A percentile compares a stretch with the other conserved stretches of the same genome.
phyloP scores from a whole-genome alignment of 208 protist genomes.

The Naegleria lovaniensis region DNA sequence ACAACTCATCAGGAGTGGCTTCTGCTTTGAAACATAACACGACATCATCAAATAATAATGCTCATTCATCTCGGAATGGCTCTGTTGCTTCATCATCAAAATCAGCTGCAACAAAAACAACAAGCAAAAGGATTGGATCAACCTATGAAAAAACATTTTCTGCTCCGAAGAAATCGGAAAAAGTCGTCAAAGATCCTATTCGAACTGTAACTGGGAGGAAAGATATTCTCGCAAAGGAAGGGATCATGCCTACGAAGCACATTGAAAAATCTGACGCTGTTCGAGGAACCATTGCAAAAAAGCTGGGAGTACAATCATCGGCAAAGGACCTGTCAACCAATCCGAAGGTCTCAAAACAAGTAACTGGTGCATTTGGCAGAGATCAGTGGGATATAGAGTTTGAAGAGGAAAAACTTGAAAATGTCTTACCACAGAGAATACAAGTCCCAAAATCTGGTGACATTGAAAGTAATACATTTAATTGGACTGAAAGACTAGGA shows the following conservation, averaged over 20 bases:
- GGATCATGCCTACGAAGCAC: background rate
- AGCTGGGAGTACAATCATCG: background rate
- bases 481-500: constrained; percentile 12
- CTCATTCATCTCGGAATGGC: background rate
- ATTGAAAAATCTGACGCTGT: background rate
- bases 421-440: background rate
- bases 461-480: background rate
- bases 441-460: background rate
- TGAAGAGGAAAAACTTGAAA: background rate
- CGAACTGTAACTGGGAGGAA: background rate
- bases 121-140: background rate
- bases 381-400: background rate
- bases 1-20: background rate
- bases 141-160: background rate
- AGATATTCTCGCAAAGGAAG: background rate
- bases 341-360: background rate
- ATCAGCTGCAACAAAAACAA: background rate
- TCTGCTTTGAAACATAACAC: background rate
- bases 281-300: background rate
- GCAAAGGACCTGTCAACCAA: background rate
- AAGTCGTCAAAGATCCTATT: background rate
- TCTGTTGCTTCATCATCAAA: background rate
- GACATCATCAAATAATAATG: background rate
- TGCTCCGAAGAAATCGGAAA: background rate
- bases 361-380: background rate